A percentile compares a stretch with the other conserved stretches of the same genome.
Conservation (phyloP, 805 yeast genomes). For the Tetrapisispora fleetii region DNA sequence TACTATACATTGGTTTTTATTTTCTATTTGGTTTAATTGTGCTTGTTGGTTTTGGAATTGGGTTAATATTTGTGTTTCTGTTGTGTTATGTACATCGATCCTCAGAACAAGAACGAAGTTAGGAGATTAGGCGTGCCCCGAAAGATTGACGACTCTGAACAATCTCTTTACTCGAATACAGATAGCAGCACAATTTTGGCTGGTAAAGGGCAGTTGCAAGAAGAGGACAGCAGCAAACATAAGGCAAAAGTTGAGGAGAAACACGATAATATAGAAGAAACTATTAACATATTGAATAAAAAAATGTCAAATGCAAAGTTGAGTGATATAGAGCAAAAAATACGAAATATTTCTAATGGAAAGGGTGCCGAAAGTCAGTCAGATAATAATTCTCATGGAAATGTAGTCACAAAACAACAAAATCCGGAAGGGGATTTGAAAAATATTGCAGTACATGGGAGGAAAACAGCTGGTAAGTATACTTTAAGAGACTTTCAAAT, state of each 20-base stretch:
- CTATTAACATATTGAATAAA: background rate
- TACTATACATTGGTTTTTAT: too few species aligned
- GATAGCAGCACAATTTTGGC: background rate
- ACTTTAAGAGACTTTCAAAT: slow-evolving; percentile 71
- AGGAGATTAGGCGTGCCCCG: slow-evolving; percentile 7
- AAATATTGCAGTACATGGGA: slow-evolving; percentile 1
- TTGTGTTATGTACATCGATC: slow-evolving; percentile 11
- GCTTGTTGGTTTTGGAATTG: too few species aligned
- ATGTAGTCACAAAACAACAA: background rate
- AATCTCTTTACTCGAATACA: background rate
- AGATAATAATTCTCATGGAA: background rate
- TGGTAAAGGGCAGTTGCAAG: background rate
- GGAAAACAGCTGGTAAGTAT: slow-evolving; percentile 51
- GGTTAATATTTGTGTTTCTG: background rate
- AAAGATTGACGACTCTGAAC: background rate
- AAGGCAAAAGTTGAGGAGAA: background rate
- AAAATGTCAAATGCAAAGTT: slow-evolving; percentile 1
- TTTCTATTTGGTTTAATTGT: too few species aligned
- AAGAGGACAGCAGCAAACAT: too few species aligned
- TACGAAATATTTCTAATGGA: background rate
- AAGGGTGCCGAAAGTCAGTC: background rate
- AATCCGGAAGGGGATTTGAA: background rate
- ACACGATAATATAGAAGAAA: background rate
- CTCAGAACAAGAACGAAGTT: slow-evolving; percentile 10
- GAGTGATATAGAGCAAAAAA: background rate